phyloP scores from a whole-genome alignment of 768 basidiomycete species.

The Leccinum ochraceum region DNA sequence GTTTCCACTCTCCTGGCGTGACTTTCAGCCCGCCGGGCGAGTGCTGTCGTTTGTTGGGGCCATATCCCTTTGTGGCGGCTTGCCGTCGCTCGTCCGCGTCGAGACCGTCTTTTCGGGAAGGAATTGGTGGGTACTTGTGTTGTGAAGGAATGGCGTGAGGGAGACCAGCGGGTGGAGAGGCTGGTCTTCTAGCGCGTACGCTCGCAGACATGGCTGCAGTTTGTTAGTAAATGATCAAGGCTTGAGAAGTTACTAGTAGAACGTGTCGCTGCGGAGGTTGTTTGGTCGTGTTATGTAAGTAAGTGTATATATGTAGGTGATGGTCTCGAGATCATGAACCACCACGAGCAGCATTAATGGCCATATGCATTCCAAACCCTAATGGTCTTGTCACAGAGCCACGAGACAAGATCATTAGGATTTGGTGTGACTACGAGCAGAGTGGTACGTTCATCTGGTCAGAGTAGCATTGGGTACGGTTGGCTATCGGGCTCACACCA shows the following conservation, averaged over 20 bases:
- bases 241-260: too few species aligned
- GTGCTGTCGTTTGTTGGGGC: constrained; percentile 47
- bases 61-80: constrained; percentile 66
- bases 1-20: constrained; percentile 73
- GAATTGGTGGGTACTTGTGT: constrained; percentile 61
- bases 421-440: too few species aligned
- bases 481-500: too few species aligned
- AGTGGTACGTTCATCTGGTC: too few species aligned
- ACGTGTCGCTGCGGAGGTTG: constrained; percentile 13
- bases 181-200: constrained; percentile 67
- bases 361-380: too few species aligned
- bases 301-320: too few species aligned
- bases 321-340: too few species aligned
- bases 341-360: too few species aligned
- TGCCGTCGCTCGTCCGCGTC: constrained; percentile 73
- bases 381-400: too few species aligned
- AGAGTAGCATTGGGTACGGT: too few species aligned
- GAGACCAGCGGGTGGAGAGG: constrained; percentile 61
- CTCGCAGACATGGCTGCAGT: constrained; percentile 39
- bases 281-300: constrained; percentile 18
- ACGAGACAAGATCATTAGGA: too few species aligned
- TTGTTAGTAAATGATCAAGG: neutral
- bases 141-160: constrained; percentile 34
- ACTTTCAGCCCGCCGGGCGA: constrained; percentile 65
- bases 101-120: constrained; percentile 57